A percentile compares a stretch with the other conserved stretches of the same genome.
Conservation (phyloP, 1,284 basidiomycete genomes). For the Phenoliferia sp. region DNA sequence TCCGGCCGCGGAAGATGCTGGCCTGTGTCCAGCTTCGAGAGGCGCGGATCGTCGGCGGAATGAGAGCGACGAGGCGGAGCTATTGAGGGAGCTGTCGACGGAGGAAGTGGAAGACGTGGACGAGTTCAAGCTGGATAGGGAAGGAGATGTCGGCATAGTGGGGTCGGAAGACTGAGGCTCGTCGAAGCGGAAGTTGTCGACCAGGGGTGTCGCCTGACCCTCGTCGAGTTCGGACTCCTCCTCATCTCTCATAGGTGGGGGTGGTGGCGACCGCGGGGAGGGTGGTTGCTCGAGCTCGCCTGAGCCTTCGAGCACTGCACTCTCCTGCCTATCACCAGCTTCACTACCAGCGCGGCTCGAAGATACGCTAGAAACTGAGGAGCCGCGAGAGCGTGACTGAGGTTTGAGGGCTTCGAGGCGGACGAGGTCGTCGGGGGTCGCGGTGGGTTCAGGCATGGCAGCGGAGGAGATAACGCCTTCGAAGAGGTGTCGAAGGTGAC, state of each 20-base stretch:
- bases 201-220: background rate
- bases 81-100: background rate
- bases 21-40: conserved; percentile 14
- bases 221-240: background rate
- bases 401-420: conserved; percentile 8
- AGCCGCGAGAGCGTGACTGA: conserved; percentile 2
- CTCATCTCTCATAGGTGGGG: background rate
- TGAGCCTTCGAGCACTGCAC: conserved; percentile 7
- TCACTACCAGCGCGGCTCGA: background rate
- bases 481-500: conserved; percentile 3
- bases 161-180: background rate
- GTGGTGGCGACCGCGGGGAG: conserved; percentile 9
- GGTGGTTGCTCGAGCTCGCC: conserved; percentile 30
- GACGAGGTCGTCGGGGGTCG: conserved; percentile 5
- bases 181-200: background rate
- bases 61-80: conserved; percentile 13
- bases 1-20: conserved; percentile 7
- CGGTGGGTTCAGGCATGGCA: conserved; percentile 6
- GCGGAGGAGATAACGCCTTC: conserved; percentile 9
- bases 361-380: conserved; percentile 6
- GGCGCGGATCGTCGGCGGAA: conserved; percentile 10
- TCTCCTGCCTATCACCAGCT: background rate
- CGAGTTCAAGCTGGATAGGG: background rate
- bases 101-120: background rate
- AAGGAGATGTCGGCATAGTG: background rate